These are phyloP conservation scores for Miscanthus lutarioriparius DNA, from an alignment of 176 grass and related monocot genomes.

Conservation along the genomic window DNA sequence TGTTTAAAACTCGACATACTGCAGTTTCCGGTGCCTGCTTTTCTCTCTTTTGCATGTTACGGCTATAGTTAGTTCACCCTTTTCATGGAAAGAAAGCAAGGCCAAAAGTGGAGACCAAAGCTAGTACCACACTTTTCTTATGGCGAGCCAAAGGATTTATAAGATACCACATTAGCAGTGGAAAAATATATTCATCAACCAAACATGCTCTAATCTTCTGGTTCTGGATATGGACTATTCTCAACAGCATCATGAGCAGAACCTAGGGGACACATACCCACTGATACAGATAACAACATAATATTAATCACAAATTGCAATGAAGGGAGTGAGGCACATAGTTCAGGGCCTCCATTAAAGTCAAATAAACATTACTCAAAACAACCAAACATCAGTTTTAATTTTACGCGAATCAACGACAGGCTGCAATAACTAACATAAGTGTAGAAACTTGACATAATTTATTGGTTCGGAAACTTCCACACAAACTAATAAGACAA, in stretches of 20 bases:
- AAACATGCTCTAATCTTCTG: conserved; percentile 4
- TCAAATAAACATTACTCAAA: conserved; percentile 8
- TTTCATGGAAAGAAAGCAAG: neutral
- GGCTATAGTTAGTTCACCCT: neutral
- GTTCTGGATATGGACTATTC: neutral
- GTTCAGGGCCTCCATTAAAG: neutral
- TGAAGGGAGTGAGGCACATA: neutral
- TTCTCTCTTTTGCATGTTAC: conserved; percentile 1
- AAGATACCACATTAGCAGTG: neutral
- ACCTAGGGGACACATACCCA: neutral
- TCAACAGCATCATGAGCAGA: conserved; percentile 10
- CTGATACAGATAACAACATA: neutral
- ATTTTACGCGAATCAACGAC: conserved; percentile 9
- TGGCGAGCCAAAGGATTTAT: neutral
- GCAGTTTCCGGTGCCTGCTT: neutral
- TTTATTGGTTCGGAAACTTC: conserved; percentile 2
- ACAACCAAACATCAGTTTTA: conserved; percentile 2
- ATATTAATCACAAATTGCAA: neutral
- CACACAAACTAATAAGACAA: conserved; percentile 2
- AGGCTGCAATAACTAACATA: conserved; percentile 8
- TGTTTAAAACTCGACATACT: conserved; percentile 2
- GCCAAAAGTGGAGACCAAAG: neutral
- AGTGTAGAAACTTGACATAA: neutral
- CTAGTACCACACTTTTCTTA: neutral
- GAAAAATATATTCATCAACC: conserved; percentile 10